These are phyloP conservation scores for Acanthamoeba divionensis DNA, from an alignment of 208 protist species.

Conservation along the genomic window DNA sequence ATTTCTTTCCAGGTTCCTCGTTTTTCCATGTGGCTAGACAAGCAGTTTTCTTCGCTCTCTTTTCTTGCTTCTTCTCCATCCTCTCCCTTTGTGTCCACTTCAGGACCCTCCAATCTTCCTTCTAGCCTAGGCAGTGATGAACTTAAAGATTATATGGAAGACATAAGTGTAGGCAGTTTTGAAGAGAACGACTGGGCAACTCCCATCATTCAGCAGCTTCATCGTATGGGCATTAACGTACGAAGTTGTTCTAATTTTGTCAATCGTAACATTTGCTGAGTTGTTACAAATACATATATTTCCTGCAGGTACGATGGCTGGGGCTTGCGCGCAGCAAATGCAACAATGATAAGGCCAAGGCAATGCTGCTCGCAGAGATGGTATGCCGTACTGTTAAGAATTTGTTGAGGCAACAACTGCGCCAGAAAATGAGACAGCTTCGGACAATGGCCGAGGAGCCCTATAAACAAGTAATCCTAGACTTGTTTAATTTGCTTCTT, in stretches of 20 bases:
- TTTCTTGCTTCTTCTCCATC: too few relatives aligned
- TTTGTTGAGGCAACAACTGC: constrained; percentile 6
- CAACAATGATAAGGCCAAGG: neutral
- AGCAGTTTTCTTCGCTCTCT: too few relatives aligned
- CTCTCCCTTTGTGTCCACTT: too few relatives aligned
- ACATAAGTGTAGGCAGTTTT: neutral
- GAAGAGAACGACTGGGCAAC: constrained; percentile 22
- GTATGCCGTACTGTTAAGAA: constrained; percentile 38
- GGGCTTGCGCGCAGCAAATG: neutral
- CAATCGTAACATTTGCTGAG: neutral
- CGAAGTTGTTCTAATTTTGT: neutral
- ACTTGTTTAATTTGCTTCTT: constrained; percentile 24
- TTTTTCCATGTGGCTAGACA: constrained; percentile 31
- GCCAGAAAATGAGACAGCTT: neutral
- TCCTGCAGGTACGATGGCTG: neutral
- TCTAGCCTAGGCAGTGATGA: too few relatives aligned
- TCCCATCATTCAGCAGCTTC: constrained; percentile 17
- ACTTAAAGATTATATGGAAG: too few relatives aligned
- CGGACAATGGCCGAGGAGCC: constrained; percentile 43
- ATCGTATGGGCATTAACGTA: constrained; percentile 49
- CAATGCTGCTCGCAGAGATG: constrained; percentile 16
- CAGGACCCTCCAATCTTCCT: too few relatives aligned
- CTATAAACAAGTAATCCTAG: constrained; percentile 42
- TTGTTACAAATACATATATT: neutral
- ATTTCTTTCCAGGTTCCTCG: neutral